Evolutionary conservation across 1,139 yeast species (phyloP), one percentile per base, ranked within the genome.

Genomic region (Meyerozyma athensensis): DNA sequence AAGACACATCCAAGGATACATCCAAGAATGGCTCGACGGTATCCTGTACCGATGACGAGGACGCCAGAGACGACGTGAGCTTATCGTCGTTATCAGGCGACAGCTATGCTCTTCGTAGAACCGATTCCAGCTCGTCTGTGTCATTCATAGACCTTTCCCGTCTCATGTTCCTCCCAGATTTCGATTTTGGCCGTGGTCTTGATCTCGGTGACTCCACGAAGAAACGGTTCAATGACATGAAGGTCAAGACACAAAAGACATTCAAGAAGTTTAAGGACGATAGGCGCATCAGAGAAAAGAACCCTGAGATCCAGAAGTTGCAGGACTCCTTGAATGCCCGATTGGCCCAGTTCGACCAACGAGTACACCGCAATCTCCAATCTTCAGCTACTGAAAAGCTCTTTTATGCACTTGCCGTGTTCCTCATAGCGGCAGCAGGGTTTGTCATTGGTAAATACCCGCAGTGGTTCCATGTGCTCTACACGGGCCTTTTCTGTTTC

Each of bases 381-480:
- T 54, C 80, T 35, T 77, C 95, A 5, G 68, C 70, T 12, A 79
- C 94, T 1, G 97, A 90, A 52, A 92, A 90, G 59, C 53, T 81
- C 23, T 87, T 89, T 50, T 92, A 89, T 57, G 81, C 96, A 0
- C 57, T 79, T 31, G 81, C 95, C 0, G 68, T 89, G 33, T 76
- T 80, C 41, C 63, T 77, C 39, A 74, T 92, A 10, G 86, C 92
- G 34, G 59, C 76, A 26, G 68, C 81, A 13, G 97, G 97, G 0
- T 74, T 80, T 43, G 59, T 87, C 8, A 79, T 90, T 50, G 97
- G 97, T 6, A 73, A 74, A 42, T 74, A 74, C 47, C 97, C 97
- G 0, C 72, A 75, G 33, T 76, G 73, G 56, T 83, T 90, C 58
- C 97, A 89, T 47, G 59, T 81, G 3, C 76, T 81, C 48, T 92